Evolutionary conservation across 2,329 filamentous ascomycete genomes (phyloP).

Genomic region (Cladosporium phlei): DNA sequence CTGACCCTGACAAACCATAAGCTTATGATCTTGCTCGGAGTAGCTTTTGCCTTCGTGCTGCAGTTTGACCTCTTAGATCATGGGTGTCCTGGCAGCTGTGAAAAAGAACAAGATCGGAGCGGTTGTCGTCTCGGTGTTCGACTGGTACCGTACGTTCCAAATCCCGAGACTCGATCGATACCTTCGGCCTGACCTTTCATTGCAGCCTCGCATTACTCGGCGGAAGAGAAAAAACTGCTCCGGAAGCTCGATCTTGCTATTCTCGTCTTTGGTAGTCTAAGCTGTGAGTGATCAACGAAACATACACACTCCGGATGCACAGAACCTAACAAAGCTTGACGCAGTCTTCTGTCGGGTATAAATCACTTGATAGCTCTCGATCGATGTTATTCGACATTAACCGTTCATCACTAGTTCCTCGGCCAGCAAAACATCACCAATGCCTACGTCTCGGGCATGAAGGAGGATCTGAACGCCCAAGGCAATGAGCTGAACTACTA

Average conservation of each 20-base stretch:
- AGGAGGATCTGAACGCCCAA: conserved; percentile 50
- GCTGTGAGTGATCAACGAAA: not conserved
- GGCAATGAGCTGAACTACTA: conserved; percentile 49
- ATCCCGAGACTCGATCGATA: not conserved
- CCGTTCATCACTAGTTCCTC: conserved; percentile 40
- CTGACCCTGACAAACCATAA: too few species aligned
- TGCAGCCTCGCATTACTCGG: conserved; percentile 29
- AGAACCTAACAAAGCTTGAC: not conserved
- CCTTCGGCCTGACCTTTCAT: not conserved
- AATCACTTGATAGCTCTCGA: too few species aligned
- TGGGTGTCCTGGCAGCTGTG: not conserved
- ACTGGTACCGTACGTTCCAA: conserved; percentile 2
- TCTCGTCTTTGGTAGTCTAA: conserved; percentile 4
- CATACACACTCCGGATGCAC: too few species aligned
- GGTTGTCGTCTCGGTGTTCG: conserved; percentile 4
- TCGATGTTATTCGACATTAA: too few species aligned
- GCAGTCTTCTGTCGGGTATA: conserved; percentile 7
- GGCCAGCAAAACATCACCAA: conserved; percentile 35
- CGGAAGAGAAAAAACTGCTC: conserved; percentile 45
- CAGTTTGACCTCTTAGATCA: not conserved
- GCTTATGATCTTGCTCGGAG: too few species aligned
- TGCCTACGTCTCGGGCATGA: conserved; percentile 47
- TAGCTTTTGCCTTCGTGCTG: not conserved
- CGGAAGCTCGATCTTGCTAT: conserved; percentile 44
- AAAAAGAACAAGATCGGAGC: conserved; percentile 6